Conservation (phyloP, 148 eudicot genomes). For the Rhododendron ferrugineum region DNA sequence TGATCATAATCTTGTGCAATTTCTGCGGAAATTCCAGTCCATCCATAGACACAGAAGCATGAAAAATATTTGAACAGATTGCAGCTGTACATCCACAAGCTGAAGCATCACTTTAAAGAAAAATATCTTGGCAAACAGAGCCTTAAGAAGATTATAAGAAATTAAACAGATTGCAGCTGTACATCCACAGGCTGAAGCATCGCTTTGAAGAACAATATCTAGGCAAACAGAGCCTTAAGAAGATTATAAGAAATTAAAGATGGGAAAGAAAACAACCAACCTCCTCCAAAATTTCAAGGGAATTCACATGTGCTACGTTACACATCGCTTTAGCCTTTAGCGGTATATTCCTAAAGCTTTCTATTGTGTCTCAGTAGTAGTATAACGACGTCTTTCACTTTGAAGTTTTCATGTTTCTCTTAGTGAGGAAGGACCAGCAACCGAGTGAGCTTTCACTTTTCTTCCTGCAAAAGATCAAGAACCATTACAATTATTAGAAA, state of each 20-base stretch:
- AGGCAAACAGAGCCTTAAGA: not conserved
- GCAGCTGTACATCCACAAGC: not conserved
- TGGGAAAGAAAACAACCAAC: not conserved
- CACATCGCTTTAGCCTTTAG: not conserved
- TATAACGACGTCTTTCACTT: not conserved
- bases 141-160: too few species aligned
- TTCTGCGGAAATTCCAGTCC: not conserved
- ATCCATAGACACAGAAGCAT: not conserved
- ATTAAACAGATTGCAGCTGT: not conserved
- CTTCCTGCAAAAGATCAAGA: slow-evolving; percentile 11
- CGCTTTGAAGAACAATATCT: not conserved
- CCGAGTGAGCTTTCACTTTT: not conserved
- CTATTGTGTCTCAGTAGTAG: not conserved
- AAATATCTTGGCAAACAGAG: not conserved
- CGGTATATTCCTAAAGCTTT: not conserved
- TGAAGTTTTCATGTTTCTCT: not conserved
- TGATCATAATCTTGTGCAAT: not conserved
- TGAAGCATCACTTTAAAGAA: not conserved
- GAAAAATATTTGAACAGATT: not conserved
- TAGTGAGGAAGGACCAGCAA: slow-evolving; percentile 9
- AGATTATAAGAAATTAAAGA: not conserved
- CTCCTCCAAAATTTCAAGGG: not conserved
- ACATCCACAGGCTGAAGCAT: not conserved
- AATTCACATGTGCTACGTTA: slow-evolving; percentile 1
- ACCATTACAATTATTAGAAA: not conserved